Base-by-base conservation (phyloP, 2,329 filamentous ascomycete species). In the Delphinella strobiligena region DNA sequence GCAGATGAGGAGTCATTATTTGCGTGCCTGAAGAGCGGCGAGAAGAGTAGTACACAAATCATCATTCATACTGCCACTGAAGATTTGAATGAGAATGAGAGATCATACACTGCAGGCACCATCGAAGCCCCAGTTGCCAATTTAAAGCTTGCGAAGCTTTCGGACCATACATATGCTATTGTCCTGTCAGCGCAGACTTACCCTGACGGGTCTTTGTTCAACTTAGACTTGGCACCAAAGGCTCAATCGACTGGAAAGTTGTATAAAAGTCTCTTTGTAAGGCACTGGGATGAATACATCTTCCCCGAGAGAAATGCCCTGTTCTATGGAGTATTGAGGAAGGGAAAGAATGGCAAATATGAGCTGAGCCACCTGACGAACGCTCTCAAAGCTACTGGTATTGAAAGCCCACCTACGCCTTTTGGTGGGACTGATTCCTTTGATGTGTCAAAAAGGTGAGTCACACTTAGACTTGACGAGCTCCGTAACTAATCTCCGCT, bases 391-490 rank as follows among this genome's bases (percentile, higher is more conserved):
- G 72, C 68, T 12, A 76, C 57, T 32, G 56, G 59, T 14, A 67
- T 82, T 19, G 78, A 75, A 51, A 79, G 66, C 36, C 88, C 82
- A 0, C 75, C 87, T 14, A 77, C 73, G 36, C 80, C 84, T 0
- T 93, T 93, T 51, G 87, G 87, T 3, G 84, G 82, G 15, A 64
- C 75, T 0, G 74, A 76, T n/a, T 80, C 93, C 58, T 94, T 88
- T 51, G 85, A 93, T 52, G 73, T 89, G 43, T 71, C 76, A 43
- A 60, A 63, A 19, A 59, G 27, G 33, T 37, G 14, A 5, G 34
- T 27, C 2, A 14, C 11, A 7, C 12, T n/a, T n/a, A 29, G 15
- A 7, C 19, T 37, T 22, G 33, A 17, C 15, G 7, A 29, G 5
- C 30, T 32, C 15, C 15, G 11, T 12, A 8, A n/a, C 11, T n/a